These are phyloP conservation scores for Aspergillus sparsus DNA, from an alignment of 495 filamentous ascomycete species.

Conservation along the genomic window DNA sequence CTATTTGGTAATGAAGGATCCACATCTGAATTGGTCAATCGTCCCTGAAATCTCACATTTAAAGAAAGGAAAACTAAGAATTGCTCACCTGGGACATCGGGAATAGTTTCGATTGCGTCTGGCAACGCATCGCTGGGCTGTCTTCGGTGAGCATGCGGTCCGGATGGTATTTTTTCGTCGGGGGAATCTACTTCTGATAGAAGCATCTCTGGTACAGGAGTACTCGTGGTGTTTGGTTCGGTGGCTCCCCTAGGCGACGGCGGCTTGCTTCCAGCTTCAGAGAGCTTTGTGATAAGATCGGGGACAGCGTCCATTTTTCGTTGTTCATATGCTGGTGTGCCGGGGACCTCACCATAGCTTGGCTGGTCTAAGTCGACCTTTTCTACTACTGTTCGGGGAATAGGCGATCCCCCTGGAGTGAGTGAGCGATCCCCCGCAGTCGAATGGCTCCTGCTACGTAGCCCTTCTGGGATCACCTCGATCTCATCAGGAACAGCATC, in stretches of 20 bases:
- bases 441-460: constrained; percentile 49
- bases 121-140: constrained; percentile 52
- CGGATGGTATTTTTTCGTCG: constrained; percentile 36
- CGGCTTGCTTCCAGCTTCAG: constrained; percentile 28
- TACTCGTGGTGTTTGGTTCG: constrained; percentile 22
- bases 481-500: constrained; percentile 70
- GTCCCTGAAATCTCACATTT: constrained; percentile 43
- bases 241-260: constrained; percentile 25
- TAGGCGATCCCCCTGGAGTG: constrained; percentile 59
- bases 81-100: constrained; percentile 52
- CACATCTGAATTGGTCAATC: constrained; percentile 61
- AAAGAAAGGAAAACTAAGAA: constrained; percentile 27
- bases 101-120: constrained; percentile 47
- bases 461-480: constrained; percentile 60
- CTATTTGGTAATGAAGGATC: constrained; percentile 44
- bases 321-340: constrained; percentile 73
- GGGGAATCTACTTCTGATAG: constrained; percentile 46
- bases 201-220: constrained; percentile 48
- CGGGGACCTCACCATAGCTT: constrained; percentile 85
- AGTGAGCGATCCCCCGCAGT: constrained; percentile 38
- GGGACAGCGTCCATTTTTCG: constrained; percentile 82
- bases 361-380: constrained; percentile 66
- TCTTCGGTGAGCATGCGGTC: constrained; percentile 44
- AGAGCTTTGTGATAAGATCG: constrained; percentile 58
- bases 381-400: constrained; percentile 83